phyloP scores from a whole-genome alignment of 164 flowering plant species.

The Vitis rupestris region DNA sequence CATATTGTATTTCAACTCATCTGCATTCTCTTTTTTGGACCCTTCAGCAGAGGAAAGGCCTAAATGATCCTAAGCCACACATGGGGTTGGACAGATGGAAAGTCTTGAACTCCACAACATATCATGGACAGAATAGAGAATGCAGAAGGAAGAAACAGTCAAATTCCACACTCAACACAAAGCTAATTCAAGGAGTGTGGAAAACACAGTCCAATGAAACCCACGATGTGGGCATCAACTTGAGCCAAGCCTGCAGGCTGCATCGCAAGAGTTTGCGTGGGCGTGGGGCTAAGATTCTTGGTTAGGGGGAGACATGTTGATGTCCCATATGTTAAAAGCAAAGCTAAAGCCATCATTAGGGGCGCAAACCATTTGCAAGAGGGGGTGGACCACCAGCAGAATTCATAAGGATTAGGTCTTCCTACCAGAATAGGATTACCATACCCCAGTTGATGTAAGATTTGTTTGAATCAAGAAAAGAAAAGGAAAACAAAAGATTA shows the following conservation, averaged over 20 bases:
- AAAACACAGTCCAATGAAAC: no score
- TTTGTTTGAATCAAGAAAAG: no score
- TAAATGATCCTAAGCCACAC: neutral
- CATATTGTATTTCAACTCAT: no score
- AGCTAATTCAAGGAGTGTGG: no score
- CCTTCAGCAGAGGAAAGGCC: neutral
- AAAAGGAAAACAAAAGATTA: neutral
- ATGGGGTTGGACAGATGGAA: neutral
- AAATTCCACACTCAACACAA: no score
- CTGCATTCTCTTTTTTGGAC: neutral
- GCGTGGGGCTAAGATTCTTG: neutral
- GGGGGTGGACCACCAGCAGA: slow-evolving; percentile 1
- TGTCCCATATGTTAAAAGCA: slow-evolving; percentile 14
- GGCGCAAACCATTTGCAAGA: slow-evolving; percentile 8
- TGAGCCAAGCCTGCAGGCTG: no score
- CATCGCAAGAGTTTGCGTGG: no score
- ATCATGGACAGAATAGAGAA: neutral
- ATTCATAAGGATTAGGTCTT: neutral
- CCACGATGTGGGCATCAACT: no score
- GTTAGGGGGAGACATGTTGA: slow-evolving; percentile 13
- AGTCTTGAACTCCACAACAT: neutral
- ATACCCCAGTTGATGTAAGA: no score
- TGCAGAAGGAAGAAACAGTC: neutral
- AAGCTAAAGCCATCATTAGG: slow-evolving; percentile 20
- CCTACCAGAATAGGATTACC: no score